A percentile compares a stretch with the other conserved stretches of the same genome.
Conservation (phyloP, 2,329 filamentous ascomycete genomes). For the Penicillium sp. region DNA sequence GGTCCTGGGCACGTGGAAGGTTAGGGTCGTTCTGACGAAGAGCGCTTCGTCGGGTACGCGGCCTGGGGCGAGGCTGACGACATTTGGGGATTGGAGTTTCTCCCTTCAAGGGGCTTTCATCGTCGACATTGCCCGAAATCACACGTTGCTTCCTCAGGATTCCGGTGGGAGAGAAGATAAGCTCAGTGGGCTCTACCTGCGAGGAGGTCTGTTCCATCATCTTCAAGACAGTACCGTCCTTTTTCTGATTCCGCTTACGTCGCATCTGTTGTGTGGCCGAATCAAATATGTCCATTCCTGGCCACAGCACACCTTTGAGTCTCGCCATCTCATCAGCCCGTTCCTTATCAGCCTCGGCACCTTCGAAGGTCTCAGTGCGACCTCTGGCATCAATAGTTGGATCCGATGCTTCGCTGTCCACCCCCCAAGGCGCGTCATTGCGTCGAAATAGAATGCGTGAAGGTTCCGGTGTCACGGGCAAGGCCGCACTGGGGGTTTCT, state of each 20-base stretch:
- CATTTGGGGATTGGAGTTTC: slow-evolving; percentile 44
- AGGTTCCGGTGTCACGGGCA: slow-evolving; percentile 15
- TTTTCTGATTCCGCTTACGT: slow-evolving; percentile 52
- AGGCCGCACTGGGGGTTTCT: background rate
- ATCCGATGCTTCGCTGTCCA: slow-evolving; percentile 14
- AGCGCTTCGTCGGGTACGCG: slow-evolving; percentile 18
- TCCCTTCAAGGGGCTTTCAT: slow-evolving; percentile 47
- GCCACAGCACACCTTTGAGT: slow-evolving; percentile 50
- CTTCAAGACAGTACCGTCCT: slow-evolving; percentile 46
- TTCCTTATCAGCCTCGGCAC: slow-evolving; percentile 27
- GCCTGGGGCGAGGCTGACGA: slow-evolving; percentile 29
- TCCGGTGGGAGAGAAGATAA: slow-evolving; percentile 48
- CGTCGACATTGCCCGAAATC: slow-evolving; percentile 50
- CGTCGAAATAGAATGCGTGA: background rate
- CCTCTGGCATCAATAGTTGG: slow-evolving; percentile 15
- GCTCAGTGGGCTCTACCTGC: slow-evolving; percentile 47
- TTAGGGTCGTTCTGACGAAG: slow-evolving; percentile 37
- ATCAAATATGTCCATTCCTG: slow-evolving; percentile 54
- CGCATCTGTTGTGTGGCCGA: slow-evolving; percentile 50
- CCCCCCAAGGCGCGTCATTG: background rate
- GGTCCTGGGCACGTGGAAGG: slow-evolving; percentile 26
- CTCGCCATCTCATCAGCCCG: slow-evolving; percentile 40
- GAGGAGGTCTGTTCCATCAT: slow-evolving; percentile 48
- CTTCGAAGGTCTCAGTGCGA: slow-evolving; percentile 9
- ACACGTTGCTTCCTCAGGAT: slow-evolving; percentile 43